Evolutionary conservation across 768 basidiomycete genomes (phyloP), one percentile per base, ranked within the genome.

Genomic region (Fomitopsis pulvina): DNA sequence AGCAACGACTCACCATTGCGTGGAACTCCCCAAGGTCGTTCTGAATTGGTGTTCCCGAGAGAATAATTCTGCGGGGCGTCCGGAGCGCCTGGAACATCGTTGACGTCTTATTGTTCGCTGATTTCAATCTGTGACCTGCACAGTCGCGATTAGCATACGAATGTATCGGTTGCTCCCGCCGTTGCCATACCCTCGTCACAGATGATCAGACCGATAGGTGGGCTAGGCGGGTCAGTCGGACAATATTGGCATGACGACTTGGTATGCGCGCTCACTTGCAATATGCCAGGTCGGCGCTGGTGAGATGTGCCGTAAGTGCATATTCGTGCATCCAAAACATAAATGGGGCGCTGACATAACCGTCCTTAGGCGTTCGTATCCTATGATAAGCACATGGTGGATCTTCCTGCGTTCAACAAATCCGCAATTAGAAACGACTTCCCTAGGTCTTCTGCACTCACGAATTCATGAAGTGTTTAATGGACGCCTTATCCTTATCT

Each of bases 31-130:
- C 74, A 25, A 99, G 68, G 64, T 97, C 92, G 66, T 99, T 99
- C 64, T 98, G 96, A 37, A 99, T 89, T 0, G 96, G 96, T 1
- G 96, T 99, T 27, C 96, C 96, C 0, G 93, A 93, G 3, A 99
- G 73, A 30, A 99, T 94, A 53, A 97, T 76, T 30, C 95, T 71
- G 21, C 90, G 74, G 10, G 75, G 77, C 2, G 91, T 92, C 42
- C 76, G 75, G 25, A 99, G 70, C 3, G 78, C 75, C 45, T 85
- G 82, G 60, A 99, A 90, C 78, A 93, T 88, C 42, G 78, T 76
- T 1, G 85, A 85, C 0, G 92, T 95, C 69, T 97, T 95, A 59
- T 85, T 90, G 54, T 83, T 87, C 4, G 91, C 83, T 9, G 92
- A 92, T 61, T 97, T 98, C 21, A 99, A 73, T 24, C 94, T 75